Percentiles rank a stretch among this genome's conserved stretches.
Evolutionary conservation across 257 asterid species (phyloP).

Genomic region (Leonotis leonurus): DNA sequence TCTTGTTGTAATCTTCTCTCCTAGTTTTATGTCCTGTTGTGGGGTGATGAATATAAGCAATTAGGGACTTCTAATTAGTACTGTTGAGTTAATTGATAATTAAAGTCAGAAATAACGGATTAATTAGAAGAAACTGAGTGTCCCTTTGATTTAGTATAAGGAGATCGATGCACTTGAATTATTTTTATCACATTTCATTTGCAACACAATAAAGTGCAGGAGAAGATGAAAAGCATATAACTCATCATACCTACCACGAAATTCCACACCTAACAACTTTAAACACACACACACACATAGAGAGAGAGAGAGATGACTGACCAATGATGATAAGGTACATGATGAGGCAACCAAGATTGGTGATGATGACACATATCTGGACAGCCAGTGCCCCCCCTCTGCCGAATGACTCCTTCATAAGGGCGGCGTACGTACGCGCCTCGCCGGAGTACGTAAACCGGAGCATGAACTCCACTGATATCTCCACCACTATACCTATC

Average conservation of each 20-base stretch:
- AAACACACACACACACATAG: neutral
- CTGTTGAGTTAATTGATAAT: too few relatives aligned
- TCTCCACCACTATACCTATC: slow-evolving; percentile 54
- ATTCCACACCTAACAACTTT: neutral
- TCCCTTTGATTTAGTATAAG: neutral
- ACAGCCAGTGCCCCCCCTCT: slow-evolving; percentile 58
- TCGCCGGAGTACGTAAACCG: slow-evolving; percentile 75
- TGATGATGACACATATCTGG: slow-evolving; percentile 72
- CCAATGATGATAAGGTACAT: slow-evolving; percentile 89
- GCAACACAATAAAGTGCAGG: too few relatives aligned
- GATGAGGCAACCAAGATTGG: slow-evolving; percentile 84
- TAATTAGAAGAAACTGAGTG: neutral
- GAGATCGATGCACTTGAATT: neutral
- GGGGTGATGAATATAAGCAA: too few relatives aligned
- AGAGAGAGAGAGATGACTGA: slow-evolving; percentile 5
- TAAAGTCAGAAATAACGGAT: too few relatives aligned
- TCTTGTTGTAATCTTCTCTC: too few relatives aligned
- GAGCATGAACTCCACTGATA: slow-evolving; percentile 84
- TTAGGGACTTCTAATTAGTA: too few relatives aligned
- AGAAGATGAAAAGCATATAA: neutral
- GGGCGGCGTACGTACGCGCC: slow-evolving; percentile 70
- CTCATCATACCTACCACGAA: neutral
- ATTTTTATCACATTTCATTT: neutral
- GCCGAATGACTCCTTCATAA: slow-evolving; percentile 88
- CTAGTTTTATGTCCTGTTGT: too few relatives aligned